Base-by-base conservation (phyloP, 176 grass and related monocot genomes). In the Oryza brachyantha region DNA sequence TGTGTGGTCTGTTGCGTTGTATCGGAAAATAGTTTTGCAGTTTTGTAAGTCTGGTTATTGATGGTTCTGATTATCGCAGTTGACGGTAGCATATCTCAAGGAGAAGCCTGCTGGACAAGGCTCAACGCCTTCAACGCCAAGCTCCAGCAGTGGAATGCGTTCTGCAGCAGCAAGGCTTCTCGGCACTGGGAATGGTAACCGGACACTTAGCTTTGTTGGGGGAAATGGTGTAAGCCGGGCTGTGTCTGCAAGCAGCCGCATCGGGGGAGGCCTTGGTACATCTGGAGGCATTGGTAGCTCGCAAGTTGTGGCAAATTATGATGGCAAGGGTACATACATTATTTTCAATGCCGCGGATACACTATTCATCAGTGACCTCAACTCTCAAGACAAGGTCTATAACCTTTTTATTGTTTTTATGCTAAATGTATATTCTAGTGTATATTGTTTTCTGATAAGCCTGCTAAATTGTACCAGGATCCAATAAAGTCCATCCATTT, bases 401-500 rank as follows among this genome's bases (percentile, higher is more conserved):
- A 86, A 19, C 72, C 26, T 14, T 88, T 89, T 42, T 67, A 46
- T 42, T 63, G 22, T 38, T 46, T 66, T 17, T 27, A 50, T 72
- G 64, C 38, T 61, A 27, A 35, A 7, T 34, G 45, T 29, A 27
- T 24, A 65, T 77, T 34, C 13, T 71, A 68, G 14, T 29, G 11
- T 68, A 35, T 78, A 43, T 41, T 57, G 0, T 64, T 63, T 77
- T 82, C 85, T 74, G 60, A 79, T 55, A 38, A 76, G 46, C 68
- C 78, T 72, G 29, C 71, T 69, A 72, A 72, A 24, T 70, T 70
- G 65, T 14, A 78, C 80, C 74, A 99, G 96, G 96, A 99, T 85
- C 96, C 96, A 28, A 72, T 99, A 35, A 99, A 99, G 70, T 88
- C 90, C 41, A 95, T 99, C 39, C 96, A 99, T 78, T 93, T 99